Evolutionary conservation across 768 basidiomycete genomes (phyloP), one percentile per base, ranked within the genome.

Genomic region (Floccularia luteovirens): DNA sequence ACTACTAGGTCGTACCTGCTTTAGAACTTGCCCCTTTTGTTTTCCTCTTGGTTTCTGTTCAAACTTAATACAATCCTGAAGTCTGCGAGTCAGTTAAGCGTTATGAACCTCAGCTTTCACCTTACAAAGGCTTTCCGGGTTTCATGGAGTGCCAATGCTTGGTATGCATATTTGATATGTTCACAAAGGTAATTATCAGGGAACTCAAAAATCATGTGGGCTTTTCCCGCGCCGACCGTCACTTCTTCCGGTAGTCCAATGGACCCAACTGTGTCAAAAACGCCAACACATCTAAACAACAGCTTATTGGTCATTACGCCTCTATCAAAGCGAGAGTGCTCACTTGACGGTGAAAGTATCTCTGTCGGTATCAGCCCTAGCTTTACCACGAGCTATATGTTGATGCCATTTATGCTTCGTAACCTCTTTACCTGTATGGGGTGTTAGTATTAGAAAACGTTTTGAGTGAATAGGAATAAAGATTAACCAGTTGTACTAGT

Each of bases 201-300:
- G 52, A 86, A 84, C 16, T 83, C 84, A 47, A 82, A 85, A 2
- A 83, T 58, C 3, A 64, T 68, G 39, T 59, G 65, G 11, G 67
- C 54, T 41, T 66, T 69, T 12, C 66, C 56, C 8, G 67, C 66
- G 13, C 61, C 57, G 32, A 66, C 56, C 2, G 68, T 67, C 12
- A 86, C 49, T 48, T 84, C 82, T 49, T 78, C 78, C 1, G 84
- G 84, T 12, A 87, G 57, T 7, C 82, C 82, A 21, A 83, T 54
- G 8, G 82, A 70, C 11, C 82, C 82, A n/a, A 86, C 84, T 4
- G 84, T 87, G 49, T 87, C 84, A 50, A 79, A 87, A 14, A 87
- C 82, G 2, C 83, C 83, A 39, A 87, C 48, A 46, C 79, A 81
- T 56, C 77, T 81, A 46, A 23, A n/a, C n/a, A n/a, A n/a, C n/a